A percentile compares a stretch with the other conserved stretches of the same genome.
These are phyloP conservation scores for Pulveroboletus frians DNA, from an alignment of 768 basidiomycete genomes.

Conservation along the genomic window DNA sequence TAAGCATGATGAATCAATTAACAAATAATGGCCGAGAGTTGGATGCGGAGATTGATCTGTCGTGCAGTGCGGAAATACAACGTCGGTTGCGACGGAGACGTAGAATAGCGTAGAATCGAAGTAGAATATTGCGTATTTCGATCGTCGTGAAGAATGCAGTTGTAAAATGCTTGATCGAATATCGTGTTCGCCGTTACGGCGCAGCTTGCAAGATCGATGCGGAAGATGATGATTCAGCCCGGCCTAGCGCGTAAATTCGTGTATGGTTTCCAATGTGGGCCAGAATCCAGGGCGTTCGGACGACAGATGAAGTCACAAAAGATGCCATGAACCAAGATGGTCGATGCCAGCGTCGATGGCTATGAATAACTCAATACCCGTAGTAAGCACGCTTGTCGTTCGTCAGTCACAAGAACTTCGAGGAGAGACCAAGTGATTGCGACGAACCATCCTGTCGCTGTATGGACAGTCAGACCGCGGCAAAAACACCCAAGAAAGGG, in stretches of 20 bases:
- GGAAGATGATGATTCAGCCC: conserved; percentile 28
- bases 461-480: conserved; percentile 1
- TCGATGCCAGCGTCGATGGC: conserved; percentile 15
- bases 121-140: conserved; percentile 23
- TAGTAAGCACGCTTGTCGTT: conserved; percentile 54
- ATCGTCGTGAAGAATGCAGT: conserved; percentile 22
- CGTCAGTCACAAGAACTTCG: conserved; percentile 13
- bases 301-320: conserved; percentile 22
- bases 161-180: conserved; percentile 23
- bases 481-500: neutral
- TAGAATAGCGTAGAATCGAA: conserved; percentile 19
- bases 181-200: conserved; percentile 11
- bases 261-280: conserved; percentile 21
- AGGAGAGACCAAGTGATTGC: neutral
- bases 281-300: conserved; percentile 13
- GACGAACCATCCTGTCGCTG: conserved; percentile 55
- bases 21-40: conserved; percentile 27
- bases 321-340: conserved; percentile 28
- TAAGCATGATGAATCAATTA: conserved; percentile 33
- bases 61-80: conserved; percentile 22
- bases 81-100: conserved; percentile 12
- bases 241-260: conserved; percentile 20
- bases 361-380: conserved; percentile 39
- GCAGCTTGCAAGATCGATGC: conserved; percentile 29
- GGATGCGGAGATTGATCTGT: conserved; percentile 32